Evolutionary conservation across 345 rosid species (phyloP), one percentile per base, ranked within the genome.

Genomic region (Turritis glabra): DNA sequence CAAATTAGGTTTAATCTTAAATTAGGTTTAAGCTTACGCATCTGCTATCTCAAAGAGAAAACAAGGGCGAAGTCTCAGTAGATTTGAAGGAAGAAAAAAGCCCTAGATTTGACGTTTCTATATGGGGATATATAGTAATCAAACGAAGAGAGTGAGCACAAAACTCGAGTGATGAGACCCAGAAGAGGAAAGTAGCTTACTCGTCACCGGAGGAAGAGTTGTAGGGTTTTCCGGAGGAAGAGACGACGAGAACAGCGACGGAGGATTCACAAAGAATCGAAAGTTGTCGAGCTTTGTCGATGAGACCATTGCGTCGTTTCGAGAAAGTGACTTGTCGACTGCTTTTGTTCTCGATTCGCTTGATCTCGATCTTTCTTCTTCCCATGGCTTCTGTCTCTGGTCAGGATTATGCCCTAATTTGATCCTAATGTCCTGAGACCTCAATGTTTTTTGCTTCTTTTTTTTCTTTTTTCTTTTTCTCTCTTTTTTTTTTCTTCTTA

Each of bases 211-310:
- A 73, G 21, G 79, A 81, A 77, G 81, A 85, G 54, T 73, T 79
- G 74, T 82, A 87, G 55, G 80, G 87, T 66, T 62, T 76, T 47
- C 90, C 90, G 59, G 84, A 56, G 67, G 77, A 58, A 68, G 96
- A 87, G 80, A 84, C 84, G 77, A 85, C 61, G 65, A 90, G 21
- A 61, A 87, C 58, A 59, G 85, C 90, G 57, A 87, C 74, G 70
- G 88, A n/a, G n/a, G n/a, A n/a, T n/a, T n/a, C n/a, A n/a, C n/a
- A n/a, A n/a, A n/a, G n/a, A n/a, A n/a, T n/a, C n/a, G n/a, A n/a
- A n/a, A n/a, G n/a, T n/a, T n/a, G n/a, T n/a, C n/a, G n/a, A n/a
- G n/a, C n/a, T n/a, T n/a, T n/a, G n/a, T n/a, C n/a, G n/a, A n/a
- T n/a, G n/a, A n/a, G n/a, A n/a, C n/a, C n/a, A n/a, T n/a, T n/a